Evolutionary conservation across 768 basidiomycete genomes (phyloP), one percentile per base, ranked within the genome.

Genomic region (Panaeolus papilionaceus): DNA sequence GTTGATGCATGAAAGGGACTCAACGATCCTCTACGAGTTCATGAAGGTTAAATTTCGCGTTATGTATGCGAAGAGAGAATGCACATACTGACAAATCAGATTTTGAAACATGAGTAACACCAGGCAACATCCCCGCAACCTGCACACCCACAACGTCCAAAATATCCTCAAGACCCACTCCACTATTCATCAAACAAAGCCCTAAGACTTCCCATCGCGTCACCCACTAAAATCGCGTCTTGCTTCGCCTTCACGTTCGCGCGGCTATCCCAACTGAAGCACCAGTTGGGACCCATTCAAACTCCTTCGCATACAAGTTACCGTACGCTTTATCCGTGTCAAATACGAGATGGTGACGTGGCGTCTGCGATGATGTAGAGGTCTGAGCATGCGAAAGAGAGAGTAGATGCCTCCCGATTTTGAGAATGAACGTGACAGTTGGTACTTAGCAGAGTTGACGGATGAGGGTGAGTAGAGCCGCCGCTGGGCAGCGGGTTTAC

Each of bases 371-470:
- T 80, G 66, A 90, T 85, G 71, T 85, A 84, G 44, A 90, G 79
- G 74, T 90, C 90, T 28, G 82, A 64, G 40, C 88, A 81, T 8
- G 85, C 23, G 83, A 1, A 88, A 84, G 14, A 88, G 77, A 1
- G 87, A 80, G 75, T 89, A 87, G 75, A 90, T 87, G 80, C 90
- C 89, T 0, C 23, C 23, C 23, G 88, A 84, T 66, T 85, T 82
- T 16, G 89, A 81, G 77, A 90, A 90, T 0, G 86, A 88, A 62
- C 90, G 84, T 12, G 88, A 89, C 80, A 23, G 23, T 23, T 23
- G 23, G 23, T 84, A 86, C 77, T 89, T 90, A 38, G 79, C 66
- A 0, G 86, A 85, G 77, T 91, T 91, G 74, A 92, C 88, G 8
- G 83, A 81, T 4, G 84, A 84, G 4, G 88, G 83, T 0, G 88